Evolutionary conservation across 2,329 filamentous ascomycete species (phyloP).

Genomic region (Tolypocladium tropicale): DNA sequence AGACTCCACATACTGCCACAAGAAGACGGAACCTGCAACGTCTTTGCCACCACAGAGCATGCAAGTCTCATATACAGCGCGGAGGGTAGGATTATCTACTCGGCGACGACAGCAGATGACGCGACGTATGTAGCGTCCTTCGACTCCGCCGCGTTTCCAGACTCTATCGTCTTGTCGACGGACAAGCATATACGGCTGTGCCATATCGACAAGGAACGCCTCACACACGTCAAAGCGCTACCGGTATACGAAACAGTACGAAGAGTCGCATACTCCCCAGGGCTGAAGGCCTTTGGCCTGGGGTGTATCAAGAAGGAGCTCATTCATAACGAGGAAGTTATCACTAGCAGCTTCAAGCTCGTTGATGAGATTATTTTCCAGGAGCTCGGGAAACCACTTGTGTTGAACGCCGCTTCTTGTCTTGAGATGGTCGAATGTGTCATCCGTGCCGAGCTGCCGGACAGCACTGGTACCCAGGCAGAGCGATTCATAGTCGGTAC

Average conservation of each 20-base stretch:
- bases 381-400: constrained; percentile 58
- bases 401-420: constrained; percentile 38
- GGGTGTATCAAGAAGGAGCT: constrained; percentile 75
- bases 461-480: constrained; percentile 39
- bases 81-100: constrained; percentile 83
- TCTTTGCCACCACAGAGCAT: constrained; percentile 91
- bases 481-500: constrained; percentile 92
- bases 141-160: constrained; percentile 69
- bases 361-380: constrained; percentile 87
- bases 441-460: constrained; percentile 63
- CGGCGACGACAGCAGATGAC: constrained; percentile 83
- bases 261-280: constrained; percentile 73
- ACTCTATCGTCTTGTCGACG: constrained; percentile 72
- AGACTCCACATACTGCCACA: constrained; percentile 70
- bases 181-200: constrained; percentile 68
- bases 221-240: constrained; percentile 78
- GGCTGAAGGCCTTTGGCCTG: constrained; percentile 72
- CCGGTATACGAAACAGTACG: constrained; percentile 74
- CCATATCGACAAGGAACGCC: constrained; percentile 70
- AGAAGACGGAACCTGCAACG: constrained; percentile 56
- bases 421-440: constrained; percentile 77
- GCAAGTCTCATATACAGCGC: constrained; percentile 86
- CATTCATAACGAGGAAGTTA: constrained; percentile 58
- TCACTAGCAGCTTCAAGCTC: constrained; percentile 74
- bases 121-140: constrained; percentile 76